These are phyloP conservation scores for Sugiyamaella japonica DNA, from an alignment of 1,139 yeast genomes.

Conservation along the genomic window DNA sequence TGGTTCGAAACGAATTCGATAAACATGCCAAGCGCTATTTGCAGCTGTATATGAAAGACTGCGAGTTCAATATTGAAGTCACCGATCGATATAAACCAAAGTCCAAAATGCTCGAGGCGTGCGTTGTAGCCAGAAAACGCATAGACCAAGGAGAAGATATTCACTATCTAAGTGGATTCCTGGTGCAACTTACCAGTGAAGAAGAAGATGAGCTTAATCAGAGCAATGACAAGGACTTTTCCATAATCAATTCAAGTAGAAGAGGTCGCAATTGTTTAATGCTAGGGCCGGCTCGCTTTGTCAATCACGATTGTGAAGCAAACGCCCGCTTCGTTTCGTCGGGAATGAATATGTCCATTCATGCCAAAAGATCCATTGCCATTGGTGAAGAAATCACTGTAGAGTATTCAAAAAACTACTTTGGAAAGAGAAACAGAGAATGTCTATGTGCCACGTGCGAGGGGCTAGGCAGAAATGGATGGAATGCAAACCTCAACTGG, in stretches of 20 bases:
- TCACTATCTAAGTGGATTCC: conserved; percentile 43
- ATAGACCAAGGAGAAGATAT: conserved; percentile 42
- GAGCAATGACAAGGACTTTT: conserved; percentile 42
- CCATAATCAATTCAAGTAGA: conserved; percentile 44
- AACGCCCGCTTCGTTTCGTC: conserved; percentile 44
- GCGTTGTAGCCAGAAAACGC: conserved; percentile 43
- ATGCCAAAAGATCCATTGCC: conserved; percentile 40
- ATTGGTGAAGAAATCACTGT: conserved; percentile 52
- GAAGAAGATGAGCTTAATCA: conserved; percentile 39
- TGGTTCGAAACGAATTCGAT: conserved; percentile 40
- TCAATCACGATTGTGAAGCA: conserved; percentile 50
- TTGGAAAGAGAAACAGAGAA: conserved; percentile 46
- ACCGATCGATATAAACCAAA: conserved; percentile 45
- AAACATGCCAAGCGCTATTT: conserved; percentile 44
- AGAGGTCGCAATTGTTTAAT: conserved; percentile 43
- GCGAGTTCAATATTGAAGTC: conserved; percentile 47
- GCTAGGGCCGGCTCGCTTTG: conserved; percentile 52
- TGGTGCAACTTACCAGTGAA: conserved; percentile 41
- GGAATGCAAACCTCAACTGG: conserved; percentile 3
- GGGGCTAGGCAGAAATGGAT: conserved; percentile 32
- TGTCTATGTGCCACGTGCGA: conserved; percentile 51
- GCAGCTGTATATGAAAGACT: conserved; percentile 40
- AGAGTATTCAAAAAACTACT: conserved; percentile 45
- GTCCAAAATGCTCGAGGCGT: conserved; percentile 42
- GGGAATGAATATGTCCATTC: conserved; percentile 38